These are phyloP conservation scores for Centaurea solstitialis DNA, from an alignment of 129 eudicot species.

Conservation along the genomic window DNA sequence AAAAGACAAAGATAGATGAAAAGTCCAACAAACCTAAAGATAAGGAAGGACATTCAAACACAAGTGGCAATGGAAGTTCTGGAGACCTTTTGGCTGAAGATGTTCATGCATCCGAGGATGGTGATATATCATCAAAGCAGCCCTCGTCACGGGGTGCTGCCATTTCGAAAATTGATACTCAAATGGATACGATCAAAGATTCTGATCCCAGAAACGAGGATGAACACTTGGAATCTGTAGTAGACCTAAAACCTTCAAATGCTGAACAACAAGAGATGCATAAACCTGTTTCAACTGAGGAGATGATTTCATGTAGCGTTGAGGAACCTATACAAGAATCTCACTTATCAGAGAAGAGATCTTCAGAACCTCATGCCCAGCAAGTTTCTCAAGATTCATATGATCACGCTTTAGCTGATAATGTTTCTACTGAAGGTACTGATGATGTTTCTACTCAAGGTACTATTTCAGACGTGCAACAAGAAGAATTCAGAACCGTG, in stretches of 20 bases:
- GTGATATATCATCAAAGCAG: slow-evolving; percentile 32
- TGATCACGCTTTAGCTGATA: slow-evolving; percentile 23
- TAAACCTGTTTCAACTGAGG: slow-evolving; percentile 28
- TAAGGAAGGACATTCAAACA: slow-evolving; percentile 25
- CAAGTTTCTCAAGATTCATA: slow-evolving; percentile 30
- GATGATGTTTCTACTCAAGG: slow-evolving; percentile 34
- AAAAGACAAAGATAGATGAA: slow-evolving; percentile 36
- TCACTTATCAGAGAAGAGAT: slow-evolving; percentile 33
- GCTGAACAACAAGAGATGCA: slow-evolving; percentile 26
- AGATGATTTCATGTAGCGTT: slow-evolving; percentile 12
- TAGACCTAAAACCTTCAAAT: slow-evolving; percentile 34
- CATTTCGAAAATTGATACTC: slow-evolving; percentile 39
- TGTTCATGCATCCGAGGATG: slow-evolving; percentile 30
- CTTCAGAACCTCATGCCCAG: slow-evolving; percentile 38
- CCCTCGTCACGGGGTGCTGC: slow-evolving; percentile 21
- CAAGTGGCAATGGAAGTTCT: slow-evolving; percentile 42
- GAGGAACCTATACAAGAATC: slow-evolving; percentile 33
- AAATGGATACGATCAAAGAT: slow-evolving; percentile 21
- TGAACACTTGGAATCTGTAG: slow-evolving; percentile 24
- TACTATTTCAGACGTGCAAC: slow-evolving; percentile 32
- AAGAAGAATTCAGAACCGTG: slow-evolving; percentile 33
- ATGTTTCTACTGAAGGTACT: slow-evolving; percentile 34
- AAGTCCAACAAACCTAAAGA: slow-evolving; percentile 36
- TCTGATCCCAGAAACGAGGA: slow-evolving; percentile 30
- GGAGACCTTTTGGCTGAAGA: slow-evolving; percentile 31